Conservation (phyloP, 179 eudicot species). For the Nepenthes alata region DNA sequence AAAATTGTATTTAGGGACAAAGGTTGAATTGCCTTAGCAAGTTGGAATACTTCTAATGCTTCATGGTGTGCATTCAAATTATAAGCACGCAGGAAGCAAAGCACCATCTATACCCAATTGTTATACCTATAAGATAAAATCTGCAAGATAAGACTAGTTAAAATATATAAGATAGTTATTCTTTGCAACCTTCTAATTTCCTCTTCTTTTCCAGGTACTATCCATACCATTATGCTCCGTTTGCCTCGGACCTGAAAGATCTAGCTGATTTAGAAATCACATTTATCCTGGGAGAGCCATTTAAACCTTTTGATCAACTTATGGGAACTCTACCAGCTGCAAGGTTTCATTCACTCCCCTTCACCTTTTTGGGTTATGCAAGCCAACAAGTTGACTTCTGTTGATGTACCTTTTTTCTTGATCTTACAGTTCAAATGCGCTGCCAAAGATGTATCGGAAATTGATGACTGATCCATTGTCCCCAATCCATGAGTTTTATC, state of each 20-base stretch:
- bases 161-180: too few relatives aligned
- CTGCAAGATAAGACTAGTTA: too few relatives aligned
- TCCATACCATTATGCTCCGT: conserved; percentile 99
- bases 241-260: conserved; percentile 93
- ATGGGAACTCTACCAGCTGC: conserved; percentile 95
- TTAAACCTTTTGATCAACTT: conserved; percentile 97
- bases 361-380: conserved; percentile 2
- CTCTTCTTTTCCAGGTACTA: conserved; percentile 50
- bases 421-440: conserved; percentile 61
- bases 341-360: conserved; percentile 34
- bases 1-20: too few relatives aligned
- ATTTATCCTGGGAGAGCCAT: conserved; percentile 90
- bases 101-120: too few relatives aligned
- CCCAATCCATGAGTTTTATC: conserved; percentile 77
- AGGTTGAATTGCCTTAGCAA: too few relatives aligned
- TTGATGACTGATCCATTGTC: conserved; percentile 90
- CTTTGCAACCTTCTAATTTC: neutral
- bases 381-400: neutral
- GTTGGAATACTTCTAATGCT: too few relatives aligned
- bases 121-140: too few relatives aligned
- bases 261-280: conserved; percentile 80
- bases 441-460: conserved; percentile 74
- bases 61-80: too few relatives aligned
- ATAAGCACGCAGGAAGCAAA: too few relatives aligned
- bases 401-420: neutral